Percentiles rank a stretch among this genome's conserved stretches.
Evolutionary conservation across 2,329 filamentous ascomycete species (phyloP).

Genomic region (Aspergillus proliferans): DNA sequence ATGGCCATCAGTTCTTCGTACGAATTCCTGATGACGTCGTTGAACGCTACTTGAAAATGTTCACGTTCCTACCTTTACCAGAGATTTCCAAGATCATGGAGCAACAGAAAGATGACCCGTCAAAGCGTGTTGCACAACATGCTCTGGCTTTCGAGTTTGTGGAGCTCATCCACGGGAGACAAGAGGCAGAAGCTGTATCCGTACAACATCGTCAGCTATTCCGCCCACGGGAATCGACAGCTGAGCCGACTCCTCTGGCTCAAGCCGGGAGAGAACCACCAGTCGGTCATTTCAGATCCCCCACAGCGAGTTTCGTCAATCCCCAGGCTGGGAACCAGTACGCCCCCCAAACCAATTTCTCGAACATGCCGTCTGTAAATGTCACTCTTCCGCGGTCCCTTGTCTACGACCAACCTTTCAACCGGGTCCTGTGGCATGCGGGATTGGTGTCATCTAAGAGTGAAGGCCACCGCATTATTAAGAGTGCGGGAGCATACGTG

Average conservation of each 20-base stretch:
- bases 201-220: slow-evolving; percentile 48
- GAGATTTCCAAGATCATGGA: slow-evolving; percentile 64
- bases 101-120: slow-evolving; percentile 61
- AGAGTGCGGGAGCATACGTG: slow-evolving; percentile 47
- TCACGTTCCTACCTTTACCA: slow-evolving; percentile 75
- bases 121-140: slow-evolving; percentile 74
- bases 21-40: slow-evolving; percentile 75
- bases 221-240: slow-evolving; percentile 26
- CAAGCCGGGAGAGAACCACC: slow-evolving; percentile 11
- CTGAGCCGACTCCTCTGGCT: slow-evolving; percentile 28
- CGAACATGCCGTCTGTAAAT: slow-evolving; percentile 32
- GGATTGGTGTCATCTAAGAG: slow-evolving; percentile 47
- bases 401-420: slow-evolving; percentile 43
- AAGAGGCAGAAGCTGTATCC: slow-evolving; percentile 59
- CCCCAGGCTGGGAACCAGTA: slow-evolving; percentile 32
- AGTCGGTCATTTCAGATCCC: slow-evolving; percentile 14
- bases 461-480: slow-evolving; percentile 47
- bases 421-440: slow-evolving; percentile 46
- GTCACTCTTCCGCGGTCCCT: slow-evolving; percentile 46
- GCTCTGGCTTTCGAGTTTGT: slow-evolving; percentile 75
- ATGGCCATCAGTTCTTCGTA: slow-evolving; percentile 64
- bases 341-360: slow-evolving; percentile 34
- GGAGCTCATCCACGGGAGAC: slow-evolving; percentile 66
- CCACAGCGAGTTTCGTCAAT: slow-evolving; percentile 20
- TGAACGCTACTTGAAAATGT: slow-evolving; percentile 73